Evolutionary conservation across 2,329 filamentous ascomycete species (phyloP).

Genomic region (Monilinia fructicola): DNA sequence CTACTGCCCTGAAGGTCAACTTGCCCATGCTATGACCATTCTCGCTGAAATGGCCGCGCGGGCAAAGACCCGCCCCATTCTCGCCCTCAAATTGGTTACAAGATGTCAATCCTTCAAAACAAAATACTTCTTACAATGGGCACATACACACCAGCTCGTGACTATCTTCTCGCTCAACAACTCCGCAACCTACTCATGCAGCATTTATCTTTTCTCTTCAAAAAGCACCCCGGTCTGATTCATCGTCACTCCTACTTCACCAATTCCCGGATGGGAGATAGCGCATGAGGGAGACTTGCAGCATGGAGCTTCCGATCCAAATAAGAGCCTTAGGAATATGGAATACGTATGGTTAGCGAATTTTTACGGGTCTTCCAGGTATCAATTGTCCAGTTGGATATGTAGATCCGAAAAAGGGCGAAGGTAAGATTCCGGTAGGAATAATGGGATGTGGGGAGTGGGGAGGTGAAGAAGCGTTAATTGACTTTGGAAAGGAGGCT

Average conservation of each 20-base stretch:
- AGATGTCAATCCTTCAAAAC: slow-evolving; percentile 67
- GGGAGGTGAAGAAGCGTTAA: slow-evolving; percentile 63
- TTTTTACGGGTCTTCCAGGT: slow-evolving; percentile 73
- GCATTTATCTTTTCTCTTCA: slow-evolving; percentile 71
- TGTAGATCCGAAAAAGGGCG: slow-evolving; percentile 43
- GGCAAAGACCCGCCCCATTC: slow-evolving; percentile 26
- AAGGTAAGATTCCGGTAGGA: slow-evolving; percentile 60
- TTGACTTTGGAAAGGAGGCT: slow-evolving; percentile 58
- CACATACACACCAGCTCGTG: slow-evolving; percentile 61
- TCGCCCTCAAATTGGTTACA: slow-evolving; percentile 47
- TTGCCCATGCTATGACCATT: slow-evolving; percentile 76
- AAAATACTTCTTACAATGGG: slow-evolving; percentile 67
- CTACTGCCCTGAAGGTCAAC: slow-evolving; percentile 66
- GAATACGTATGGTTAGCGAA: slow-evolving; percentile 85
- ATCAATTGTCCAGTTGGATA: slow-evolving; percentile 76
- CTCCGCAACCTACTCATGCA: slow-evolving; percentile 76
- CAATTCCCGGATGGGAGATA: slow-evolving; percentile 69
- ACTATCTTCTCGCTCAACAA: slow-evolving; percentile 71
- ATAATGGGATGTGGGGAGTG: slow-evolving; percentile 66
- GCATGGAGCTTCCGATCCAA: slow-evolving; percentile 75
- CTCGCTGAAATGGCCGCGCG: slow-evolving; percentile 65
- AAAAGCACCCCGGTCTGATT: slow-evolving; percentile 73
- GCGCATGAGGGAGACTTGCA: slow-evolving; percentile 54
- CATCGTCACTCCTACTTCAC: slow-evolving; percentile 75
- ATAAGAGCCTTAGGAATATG: slow-evolving; percentile 74